Conservation (phyloP, 306 rosid species). For the Erythrophleum fordii region DNA sequence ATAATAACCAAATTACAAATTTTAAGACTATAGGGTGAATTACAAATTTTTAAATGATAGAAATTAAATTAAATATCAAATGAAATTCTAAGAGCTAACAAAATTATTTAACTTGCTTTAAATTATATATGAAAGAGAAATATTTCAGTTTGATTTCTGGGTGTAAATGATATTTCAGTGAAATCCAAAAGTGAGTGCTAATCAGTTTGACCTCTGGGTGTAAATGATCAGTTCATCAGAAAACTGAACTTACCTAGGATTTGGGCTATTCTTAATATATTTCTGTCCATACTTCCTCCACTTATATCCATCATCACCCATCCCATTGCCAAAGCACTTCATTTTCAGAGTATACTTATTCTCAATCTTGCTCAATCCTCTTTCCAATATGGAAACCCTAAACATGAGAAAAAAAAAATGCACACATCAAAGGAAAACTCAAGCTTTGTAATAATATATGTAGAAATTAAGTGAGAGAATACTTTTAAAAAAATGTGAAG, state of each 20-base stretch:
- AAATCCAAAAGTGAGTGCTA: no score
- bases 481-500: no score
- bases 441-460: no score
- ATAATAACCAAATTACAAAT: background rate
- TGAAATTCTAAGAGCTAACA: background rate
- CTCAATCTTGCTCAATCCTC: conserved; percentile 71
- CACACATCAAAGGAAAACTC: background rate
- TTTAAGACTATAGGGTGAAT: background rate
- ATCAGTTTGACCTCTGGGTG: background rate
- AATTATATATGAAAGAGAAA: no score
- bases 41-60: background rate
- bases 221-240: background rate
- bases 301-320: conserved; percentile 91
- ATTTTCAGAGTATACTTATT: conserved; percentile 83
- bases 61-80: background rate
- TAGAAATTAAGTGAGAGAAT: no score
- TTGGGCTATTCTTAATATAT: conserved; percentile 83
- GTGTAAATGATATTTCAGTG: no score
- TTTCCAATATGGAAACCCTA: conserved; percentile 70
- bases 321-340: conserved; percentile 77
- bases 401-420: background rate
- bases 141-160: no score
- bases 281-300: conserved; percentile 98
- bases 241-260: conserved; percentile 71
- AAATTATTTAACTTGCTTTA: background rate